These are phyloP conservation scores for Ustilago tritici DNA, from an alignment of 1,284 basidiomycete genomes.

Conservation along the genomic window DNA sequence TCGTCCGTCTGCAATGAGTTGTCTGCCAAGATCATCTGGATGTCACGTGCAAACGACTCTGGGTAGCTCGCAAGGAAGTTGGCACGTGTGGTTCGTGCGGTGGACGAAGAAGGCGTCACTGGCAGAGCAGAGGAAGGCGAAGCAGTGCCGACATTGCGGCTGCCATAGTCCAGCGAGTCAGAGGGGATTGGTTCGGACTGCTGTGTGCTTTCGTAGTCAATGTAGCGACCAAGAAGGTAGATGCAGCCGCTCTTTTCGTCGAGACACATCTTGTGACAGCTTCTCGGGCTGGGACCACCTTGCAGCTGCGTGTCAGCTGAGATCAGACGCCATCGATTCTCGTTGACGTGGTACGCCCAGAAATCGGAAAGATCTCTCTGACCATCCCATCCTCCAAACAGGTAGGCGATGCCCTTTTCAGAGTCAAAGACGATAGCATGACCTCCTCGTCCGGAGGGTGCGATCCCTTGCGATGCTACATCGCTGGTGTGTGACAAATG, in stretches of 20 bases:
- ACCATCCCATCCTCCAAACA: slow-evolving; percentile 85
- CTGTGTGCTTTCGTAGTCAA: slow-evolving; percentile 48
- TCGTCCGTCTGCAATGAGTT: slow-evolving; percentile 27
- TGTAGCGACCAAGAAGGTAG: slow-evolving; percentile 74
- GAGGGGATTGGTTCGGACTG: slow-evolving; percentile 25
- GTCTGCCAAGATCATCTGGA: slow-evolving; percentile 40
- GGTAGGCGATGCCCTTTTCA: slow-evolving; percentile 76
- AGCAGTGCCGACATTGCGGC: slow-evolving; percentile 10
- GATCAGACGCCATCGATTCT: slow-evolving; percentile 77
- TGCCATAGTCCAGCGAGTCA: slow-evolving; percentile 25
- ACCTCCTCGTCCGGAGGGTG: slow-evolving; percentile 75
- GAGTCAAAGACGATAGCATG: slow-evolving; percentile 85
- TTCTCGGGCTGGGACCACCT: slow-evolving; percentile 77
- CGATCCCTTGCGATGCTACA: not conserved
- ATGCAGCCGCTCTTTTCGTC: slow-evolving; percentile 79
- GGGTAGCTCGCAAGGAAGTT: slow-evolving; percentile 43
- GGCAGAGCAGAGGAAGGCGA: slow-evolving; percentile 19
- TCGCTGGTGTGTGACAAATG: slow-evolving; percentile 1
- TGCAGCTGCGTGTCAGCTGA: slow-evolving; percentile 75
- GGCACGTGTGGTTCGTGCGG: slow-evolving; percentile 34
- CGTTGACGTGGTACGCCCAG: slow-evolving; percentile 79
- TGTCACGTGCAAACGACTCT: slow-evolving; percentile 45
- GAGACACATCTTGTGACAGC: slow-evolving; percentile 86
- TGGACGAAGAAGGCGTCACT: slow-evolving; percentile 41
- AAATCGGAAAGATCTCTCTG: slow-evolving; percentile 78